Conservation (phyloP, 139 green algal species). For the Chlamydomonas eustigma region DNA sequence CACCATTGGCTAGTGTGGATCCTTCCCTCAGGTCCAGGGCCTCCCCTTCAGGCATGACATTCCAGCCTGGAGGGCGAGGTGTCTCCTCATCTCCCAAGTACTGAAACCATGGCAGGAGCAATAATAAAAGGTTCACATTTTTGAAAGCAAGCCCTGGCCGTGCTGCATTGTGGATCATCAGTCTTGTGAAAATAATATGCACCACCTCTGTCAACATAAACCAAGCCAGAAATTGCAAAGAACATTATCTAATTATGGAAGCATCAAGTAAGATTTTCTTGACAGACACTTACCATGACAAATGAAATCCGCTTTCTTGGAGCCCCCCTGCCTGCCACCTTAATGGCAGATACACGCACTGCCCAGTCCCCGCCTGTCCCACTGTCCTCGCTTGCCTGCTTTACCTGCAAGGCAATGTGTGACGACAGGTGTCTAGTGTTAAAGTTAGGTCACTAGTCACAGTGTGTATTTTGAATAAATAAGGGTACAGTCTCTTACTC, state of each 20-base stretch:
- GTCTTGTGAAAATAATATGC: no score
- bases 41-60: slow-evolving; percentile 19
- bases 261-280: no score
- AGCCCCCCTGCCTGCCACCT: background rate
- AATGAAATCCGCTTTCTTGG: slow-evolving; percentile 38
- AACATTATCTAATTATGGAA: no score
- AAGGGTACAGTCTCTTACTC: no score
- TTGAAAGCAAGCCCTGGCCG: no score
- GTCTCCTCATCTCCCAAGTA: slow-evolving; percentile 51
- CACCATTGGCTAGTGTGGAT: slow-evolving; percentile 14
- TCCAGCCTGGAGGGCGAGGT: slow-evolving; percentile 3
- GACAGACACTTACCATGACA: slow-evolving; percentile 28
- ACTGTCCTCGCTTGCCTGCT: slow-evolving; percentile 8
- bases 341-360: slow-evolving; percentile 18
- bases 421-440: no score
- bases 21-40: slow-evolving; percentile 20
- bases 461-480: no score
- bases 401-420: slow-evolving; percentile 36
- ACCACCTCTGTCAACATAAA: no score
- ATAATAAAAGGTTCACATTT: no score
- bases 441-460: no score
- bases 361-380: slow-evolving; percentile 44
- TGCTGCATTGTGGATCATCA: no score
- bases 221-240: no score
- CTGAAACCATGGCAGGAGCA: background rate